These are phyloP conservation scores for Nicotiana attenuata DNA, from an alignment of 257 asterid genomes.

Conservation along the genomic window DNA sequence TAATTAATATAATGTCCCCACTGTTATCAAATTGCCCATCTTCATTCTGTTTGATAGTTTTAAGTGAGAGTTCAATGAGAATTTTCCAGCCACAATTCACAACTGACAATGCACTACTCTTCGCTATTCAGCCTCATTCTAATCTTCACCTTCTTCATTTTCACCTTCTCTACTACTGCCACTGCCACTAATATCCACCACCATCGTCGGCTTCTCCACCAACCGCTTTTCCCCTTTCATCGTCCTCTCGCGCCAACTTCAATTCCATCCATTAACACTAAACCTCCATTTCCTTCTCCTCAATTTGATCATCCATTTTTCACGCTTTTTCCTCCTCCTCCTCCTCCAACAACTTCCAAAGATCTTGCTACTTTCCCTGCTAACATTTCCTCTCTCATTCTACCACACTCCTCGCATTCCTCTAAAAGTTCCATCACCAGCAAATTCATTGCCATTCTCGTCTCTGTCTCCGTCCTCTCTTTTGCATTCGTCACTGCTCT, in stretches of 20 bases:
- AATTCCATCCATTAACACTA: constrained; percentile 27
- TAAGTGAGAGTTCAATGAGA: neutral
- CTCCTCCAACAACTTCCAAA: constrained; percentile 33
- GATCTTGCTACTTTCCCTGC: constrained; percentile 62
- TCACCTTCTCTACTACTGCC: constrained; percentile 17
- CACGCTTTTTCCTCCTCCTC: constrained; percentile 45
- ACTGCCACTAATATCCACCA: constrained; percentile 16
- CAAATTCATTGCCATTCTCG: constrained; percentile 52
- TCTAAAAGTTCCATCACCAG: constrained; percentile 36
- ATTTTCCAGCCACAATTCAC: neutral
- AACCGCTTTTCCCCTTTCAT: constrained; percentile 43
- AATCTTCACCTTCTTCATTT: neutral
- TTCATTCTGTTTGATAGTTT: neutral
- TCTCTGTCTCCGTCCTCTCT: constrained; percentile 43
- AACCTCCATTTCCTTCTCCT: constrained; percentile 38
- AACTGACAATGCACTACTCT: neutral
- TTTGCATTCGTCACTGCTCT: constrained; percentile 16
- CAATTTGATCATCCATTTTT: constrained; percentile 47
- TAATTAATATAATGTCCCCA: neutral
- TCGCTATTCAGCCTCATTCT: neutral
- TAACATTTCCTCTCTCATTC: constrained; percentile 77
- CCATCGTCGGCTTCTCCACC: constrained; percentile 68
- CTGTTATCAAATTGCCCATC: neutral
- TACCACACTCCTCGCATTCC: constrained; percentile 53
- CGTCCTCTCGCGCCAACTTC: constrained; percentile 34